Percentiles rank a stretch among this genome's conserved stretches.
Conservation (phyloP, 2,329 filamentous ascomycete genomes). For the Fusarium sp. region DNA sequence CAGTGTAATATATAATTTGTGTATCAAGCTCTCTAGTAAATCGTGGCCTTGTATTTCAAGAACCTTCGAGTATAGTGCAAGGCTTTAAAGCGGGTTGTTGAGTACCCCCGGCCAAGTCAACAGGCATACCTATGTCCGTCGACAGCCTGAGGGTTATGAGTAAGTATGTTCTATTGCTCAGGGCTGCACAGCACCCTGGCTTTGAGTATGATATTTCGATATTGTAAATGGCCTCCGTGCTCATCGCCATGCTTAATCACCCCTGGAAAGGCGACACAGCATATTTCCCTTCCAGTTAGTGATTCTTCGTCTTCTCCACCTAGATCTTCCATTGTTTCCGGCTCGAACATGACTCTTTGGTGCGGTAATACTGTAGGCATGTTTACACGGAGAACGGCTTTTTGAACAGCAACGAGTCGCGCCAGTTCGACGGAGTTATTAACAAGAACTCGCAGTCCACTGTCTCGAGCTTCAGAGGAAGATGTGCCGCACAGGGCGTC, state of each 20-base stretch:
- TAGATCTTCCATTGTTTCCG: conserved; percentile 72
- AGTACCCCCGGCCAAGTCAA: neutral
- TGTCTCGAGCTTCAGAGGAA: conserved; percentile 59
- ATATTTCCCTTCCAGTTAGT: conserved; percentile 63
- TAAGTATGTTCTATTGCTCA: conserved; percentile 47
- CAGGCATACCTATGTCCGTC: neutral
- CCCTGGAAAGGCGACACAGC: conserved; percentile 72
- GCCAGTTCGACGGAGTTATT: conserved; percentile 66
- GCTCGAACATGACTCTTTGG: conserved; percentile 67
- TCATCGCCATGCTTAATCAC: conserved; percentile 74
- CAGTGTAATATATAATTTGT: neutral
- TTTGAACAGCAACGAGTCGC: conserved; percentile 67
- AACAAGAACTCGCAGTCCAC: conserved; percentile 64
- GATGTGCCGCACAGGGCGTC: conserved; percentile 59
- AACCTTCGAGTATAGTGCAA: neutral
- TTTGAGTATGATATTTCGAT: conserved; percentile 72
- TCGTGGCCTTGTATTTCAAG: neutral
- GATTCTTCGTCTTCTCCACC: conserved; percentile 70
- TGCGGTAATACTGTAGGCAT: conserved; percentile 67
- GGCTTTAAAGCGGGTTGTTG: neutral
- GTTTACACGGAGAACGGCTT: conserved; percentile 65
- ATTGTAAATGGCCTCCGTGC: conserved; percentile 69
- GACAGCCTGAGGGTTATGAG: neutral
- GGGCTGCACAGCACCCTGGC: conserved; percentile 71
- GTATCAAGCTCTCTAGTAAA: neutral